Base-by-base conservation (phyloP, 306 rosid genomes). In the Morella rubra region DNA sequence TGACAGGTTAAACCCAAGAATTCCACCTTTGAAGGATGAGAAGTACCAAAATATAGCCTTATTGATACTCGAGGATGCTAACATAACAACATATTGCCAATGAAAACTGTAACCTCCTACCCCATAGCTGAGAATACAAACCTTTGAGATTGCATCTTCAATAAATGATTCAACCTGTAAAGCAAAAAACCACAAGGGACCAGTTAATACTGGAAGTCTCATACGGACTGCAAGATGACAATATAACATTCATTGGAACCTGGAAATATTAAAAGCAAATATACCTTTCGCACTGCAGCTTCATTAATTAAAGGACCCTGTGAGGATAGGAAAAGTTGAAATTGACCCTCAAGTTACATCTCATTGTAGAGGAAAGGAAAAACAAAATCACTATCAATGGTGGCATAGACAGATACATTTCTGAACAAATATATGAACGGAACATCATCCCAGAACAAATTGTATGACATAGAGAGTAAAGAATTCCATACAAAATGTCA, bases 231-330 rank as follows among this genome's bases (percentile, higher is more conserved):
- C 71, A 32, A 65, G 59, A 51, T 61, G 51, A 56, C 22, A 73
- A 73, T 6, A 58, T n/a, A 61, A 70, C 12, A 41, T 44, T 4
- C 24, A n/a, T 65, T 65, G 22, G 55, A 14, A 82, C 77, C 70
- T 51, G 46, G 55, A 73, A 76, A 73, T 74, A 76, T 60, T n/a
- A 58, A 51, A 55, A 74, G 77, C 59, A 74, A 79, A 81, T 81
- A 72, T 76, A 94, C 99, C 99, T 95, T 95, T 69, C 87, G 52
- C 0, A 95, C 97, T 46, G 99, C 99, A 79, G 99, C 97, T 85
- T 95, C 99, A 81, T 95, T 95, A 80, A 95, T 95, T 69, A 95
- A 85, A 80, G 99, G 99, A 58, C 99, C 99, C 97, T 95, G 86
- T 77, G 85, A 60, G 78, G 72, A 84, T 76, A 85, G 69, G 20